Percentiles rank a stretch among this genome's conserved stretches.
phyloP scores from a whole-genome alignment of 257 asterid species.

The Capsicum rhomboideum region DNA sequence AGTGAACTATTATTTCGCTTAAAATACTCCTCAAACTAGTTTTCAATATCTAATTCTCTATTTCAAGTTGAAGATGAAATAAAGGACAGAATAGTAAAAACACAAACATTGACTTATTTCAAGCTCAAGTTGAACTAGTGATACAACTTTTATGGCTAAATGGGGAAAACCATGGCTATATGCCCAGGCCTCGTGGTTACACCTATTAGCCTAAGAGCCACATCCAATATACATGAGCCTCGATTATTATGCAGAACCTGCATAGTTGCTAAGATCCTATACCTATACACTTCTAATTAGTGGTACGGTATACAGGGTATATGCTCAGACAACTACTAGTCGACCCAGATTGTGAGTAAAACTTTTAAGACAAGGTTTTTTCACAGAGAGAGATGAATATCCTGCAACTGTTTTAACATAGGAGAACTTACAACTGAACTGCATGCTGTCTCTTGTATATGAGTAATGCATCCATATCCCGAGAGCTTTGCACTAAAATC shows the following conservation, averaged over 20 bases:
- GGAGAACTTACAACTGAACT: constrained; percentile 38
- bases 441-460: constrained; percentile 69
- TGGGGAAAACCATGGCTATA: not conserved
- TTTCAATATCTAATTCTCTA: not conserved
- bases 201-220: not conserved
- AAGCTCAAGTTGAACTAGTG: not conserved
- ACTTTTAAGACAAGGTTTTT: not conserved
- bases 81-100: not conserved
- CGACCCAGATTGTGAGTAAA: not conserved
- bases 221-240: not conserved
- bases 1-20: not conserved
- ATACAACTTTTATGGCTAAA: not conserved
- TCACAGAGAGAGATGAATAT: not conserved
- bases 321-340: not conserved
- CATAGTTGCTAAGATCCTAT: not conserved
- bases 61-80: not conserved
- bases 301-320: not conserved
- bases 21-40: not conserved
- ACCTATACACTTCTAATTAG: not conserved
- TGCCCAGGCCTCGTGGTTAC: not conserved
- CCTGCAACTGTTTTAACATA: not conserved
- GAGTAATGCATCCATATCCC: constrained; percentile 91
- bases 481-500: constrained; percentile 92
- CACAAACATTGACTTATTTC: not conserved
- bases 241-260: not conserved